These are phyloP conservation scores for Calonectria pauciramosa DNA, from an alignment of 2,329 filamentous ascomycete species.

Conservation along the genomic window DNA sequence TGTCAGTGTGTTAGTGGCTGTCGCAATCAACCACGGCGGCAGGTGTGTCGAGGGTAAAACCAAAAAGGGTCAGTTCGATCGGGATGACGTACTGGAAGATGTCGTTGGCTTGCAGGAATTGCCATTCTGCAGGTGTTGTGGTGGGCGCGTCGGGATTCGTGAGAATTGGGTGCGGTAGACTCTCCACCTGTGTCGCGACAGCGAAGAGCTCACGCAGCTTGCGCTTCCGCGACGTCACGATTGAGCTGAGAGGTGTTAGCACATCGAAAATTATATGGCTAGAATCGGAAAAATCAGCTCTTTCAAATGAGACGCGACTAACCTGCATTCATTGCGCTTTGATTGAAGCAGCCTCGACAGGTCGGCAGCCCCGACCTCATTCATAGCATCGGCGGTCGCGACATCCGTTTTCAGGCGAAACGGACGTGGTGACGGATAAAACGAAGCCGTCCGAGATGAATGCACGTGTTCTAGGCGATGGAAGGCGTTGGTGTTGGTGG, in stretches of 20 bases:
- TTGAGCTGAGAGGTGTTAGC: conserved; percentile 70
- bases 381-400: conserved; percentile 78
- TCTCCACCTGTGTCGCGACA: conserved; percentile 78
- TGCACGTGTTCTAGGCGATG: conserved; percentile 47
- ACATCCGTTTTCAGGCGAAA: conserved; percentile 79
- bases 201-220: conserved; percentile 90
- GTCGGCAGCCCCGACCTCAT: conserved; percentile 77
- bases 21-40: conserved; percentile 27
- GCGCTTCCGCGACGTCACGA: conserved; percentile 88
- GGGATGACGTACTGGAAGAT: conserved; percentile 69
- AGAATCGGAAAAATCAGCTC: conserved; percentile 64
- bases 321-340: conserved; percentile 75
- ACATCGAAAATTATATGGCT: conserved; percentile 59
- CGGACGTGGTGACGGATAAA: conserved; percentile 59
- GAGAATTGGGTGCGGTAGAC: conserved; percentile 71
- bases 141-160: conserved; percentile 69
- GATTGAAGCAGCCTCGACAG: conserved; percentile 75
- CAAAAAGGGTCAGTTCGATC: conserved; percentile 34
- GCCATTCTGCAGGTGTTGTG: conserved; percentile 64
- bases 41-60: conserved; percentile 35
- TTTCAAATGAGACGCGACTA: conserved; percentile 59
- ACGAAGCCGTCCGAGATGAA: conserved; percentile 47
- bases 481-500: conserved; percentile 50
- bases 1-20: conserved; percentile 42
- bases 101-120: conserved; percentile 70